Base-by-base conservation (phyloP, 192 early-diverging fungal species). In the Dissophora ornata region DNA sequence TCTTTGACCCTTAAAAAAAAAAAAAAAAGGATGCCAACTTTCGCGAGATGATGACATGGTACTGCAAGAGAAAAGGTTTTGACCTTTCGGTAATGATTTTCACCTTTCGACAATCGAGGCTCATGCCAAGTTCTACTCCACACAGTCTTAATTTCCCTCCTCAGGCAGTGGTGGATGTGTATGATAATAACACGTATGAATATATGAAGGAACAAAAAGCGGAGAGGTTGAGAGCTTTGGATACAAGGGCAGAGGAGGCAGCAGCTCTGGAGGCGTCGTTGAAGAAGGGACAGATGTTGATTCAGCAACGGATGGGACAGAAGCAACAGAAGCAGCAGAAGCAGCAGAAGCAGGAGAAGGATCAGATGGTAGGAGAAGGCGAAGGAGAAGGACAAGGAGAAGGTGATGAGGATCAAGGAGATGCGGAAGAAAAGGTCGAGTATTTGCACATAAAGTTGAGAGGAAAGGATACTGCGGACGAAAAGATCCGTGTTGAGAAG, bases 401-500 rank as follows among this genome's bases (percentile, higher is more conserved):
- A 0, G 52, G 29, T 6, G 59, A n/a, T 2, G 29, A 46, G 0
- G 18, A 46, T 1, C 24, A 33, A 7, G 61, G 46, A 15, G 61
- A 64, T 1, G 59, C 24, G 0, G 59, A 61, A 19, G 36, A 34
- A 0, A 38, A 51, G 9, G 57, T 21, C 15, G 69, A 66, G 10
- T 57, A 49, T 42, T 29, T 80, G 28, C 42, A 59, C 41, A 67
- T 80, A 33, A 80, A 80, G 34, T 13, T 80, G 8, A 49, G 79
- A 22, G 69, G 68, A 32, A 58, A 60, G 24, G 57, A 71, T 25
- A 71, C 63, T 29, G 29, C 62, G 51, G 79, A 80, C 40, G 57
- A 67, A 36, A 80, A 80, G 47, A 58, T 80, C 21, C 62, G 44
- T 29, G 79, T 71, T 30, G 71, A 80, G 33, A 64, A 71, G 79